phyloP scores from a whole-genome alignment of 768 basidiomycete species.

The Tylopilus plumbeoviolaceoides region DNA sequence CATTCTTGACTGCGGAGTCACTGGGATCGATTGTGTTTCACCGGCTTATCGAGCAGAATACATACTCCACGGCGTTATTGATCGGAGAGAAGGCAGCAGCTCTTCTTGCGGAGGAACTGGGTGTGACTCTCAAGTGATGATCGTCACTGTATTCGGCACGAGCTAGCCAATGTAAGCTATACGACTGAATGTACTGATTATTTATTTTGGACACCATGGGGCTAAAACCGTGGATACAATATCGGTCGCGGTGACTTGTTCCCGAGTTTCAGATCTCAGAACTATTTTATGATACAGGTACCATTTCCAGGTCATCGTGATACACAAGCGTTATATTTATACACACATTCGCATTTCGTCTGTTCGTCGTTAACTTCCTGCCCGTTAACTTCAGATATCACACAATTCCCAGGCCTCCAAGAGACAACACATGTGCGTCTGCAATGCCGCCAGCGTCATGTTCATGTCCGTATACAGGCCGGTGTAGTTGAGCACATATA shows the following conservation, averaged over 20 bases:
- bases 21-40: too few relatives aligned
- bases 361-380: not conserved
- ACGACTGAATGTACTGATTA: too few relatives aligned
- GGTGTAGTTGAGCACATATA: slow-evolving; percentile 9
- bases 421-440: slow-evolving; percentile 25
- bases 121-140: not conserved
- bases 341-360: not conserved
- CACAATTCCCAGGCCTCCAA: slow-evolving; percentile 29
- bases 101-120: slow-evolving; percentile 52
- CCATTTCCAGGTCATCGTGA: too few relatives aligned
- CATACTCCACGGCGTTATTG: slow-evolving; percentile 40
- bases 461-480: slow-evolving; percentile 16
- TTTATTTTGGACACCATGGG: too few relatives aligned
- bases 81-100: slow-evolving; percentile 61
- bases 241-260: too few relatives aligned
- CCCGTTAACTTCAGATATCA: slow-evolving; percentile 14
- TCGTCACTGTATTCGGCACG: too few relatives aligned
- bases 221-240: too few relatives aligned
- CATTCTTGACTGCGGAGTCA: too few relatives aligned
- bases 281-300: too few relatives aligned
- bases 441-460: slow-evolving; percentile 13
- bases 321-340: too few relatives aligned
- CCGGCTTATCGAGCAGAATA: slow-evolving; percentile 32
- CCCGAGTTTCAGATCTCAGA: too few relatives aligned
- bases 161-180: too few relatives aligned